Evolutionary conservation across 768 basidiomycete species (phyloP).

Genomic region (Mycena rosella): DNA sequence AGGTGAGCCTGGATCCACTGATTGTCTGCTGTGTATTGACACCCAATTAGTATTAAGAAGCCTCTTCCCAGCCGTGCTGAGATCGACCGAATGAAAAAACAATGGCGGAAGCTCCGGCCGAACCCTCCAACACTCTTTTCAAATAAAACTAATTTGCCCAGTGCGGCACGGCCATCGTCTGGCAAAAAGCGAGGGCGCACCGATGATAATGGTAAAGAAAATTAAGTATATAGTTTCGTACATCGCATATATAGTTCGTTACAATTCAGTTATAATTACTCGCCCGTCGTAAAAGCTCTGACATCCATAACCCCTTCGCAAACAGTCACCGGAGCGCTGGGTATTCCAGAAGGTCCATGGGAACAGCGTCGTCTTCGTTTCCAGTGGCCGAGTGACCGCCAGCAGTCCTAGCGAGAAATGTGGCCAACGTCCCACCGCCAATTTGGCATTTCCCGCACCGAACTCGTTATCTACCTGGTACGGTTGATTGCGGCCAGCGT

Average conservation of each 20-base stretch:
- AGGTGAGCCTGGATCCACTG: neutral
- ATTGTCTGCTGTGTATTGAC: neutral
- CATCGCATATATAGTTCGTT: neutral
- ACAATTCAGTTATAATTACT: neutral
- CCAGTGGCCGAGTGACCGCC: neutral
- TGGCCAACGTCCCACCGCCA: slow-evolving; percentile 10
- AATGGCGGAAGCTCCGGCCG: neutral
- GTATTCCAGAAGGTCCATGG: neutral
- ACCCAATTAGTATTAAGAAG: neutral
- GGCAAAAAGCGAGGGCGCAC: neutral
- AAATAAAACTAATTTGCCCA: slow-evolving; percentile 6
- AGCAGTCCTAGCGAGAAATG: slow-evolving; percentile 12
- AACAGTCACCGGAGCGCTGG: neutral
- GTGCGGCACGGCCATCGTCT: too few relatives aligned
- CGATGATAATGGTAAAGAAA: neutral
- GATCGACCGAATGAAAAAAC: neutral
- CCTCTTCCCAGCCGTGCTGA: neutral
- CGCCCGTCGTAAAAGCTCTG: neutral
- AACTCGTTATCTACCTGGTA: slow-evolving; percentile 25
- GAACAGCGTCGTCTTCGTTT: neutral
- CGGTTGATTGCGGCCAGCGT: slow-evolving; percentile 17
- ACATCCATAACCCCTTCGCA: slow-evolving; percentile 11
- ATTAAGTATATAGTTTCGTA: neutral
- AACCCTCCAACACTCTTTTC: too few relatives aligned
- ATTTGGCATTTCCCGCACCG: neutral